These are phyloP conservation scores for Stenocarpella maydis DNA, from an alignment of 2,329 filamentous ascomycete species.

Conservation along the genomic window DNA sequence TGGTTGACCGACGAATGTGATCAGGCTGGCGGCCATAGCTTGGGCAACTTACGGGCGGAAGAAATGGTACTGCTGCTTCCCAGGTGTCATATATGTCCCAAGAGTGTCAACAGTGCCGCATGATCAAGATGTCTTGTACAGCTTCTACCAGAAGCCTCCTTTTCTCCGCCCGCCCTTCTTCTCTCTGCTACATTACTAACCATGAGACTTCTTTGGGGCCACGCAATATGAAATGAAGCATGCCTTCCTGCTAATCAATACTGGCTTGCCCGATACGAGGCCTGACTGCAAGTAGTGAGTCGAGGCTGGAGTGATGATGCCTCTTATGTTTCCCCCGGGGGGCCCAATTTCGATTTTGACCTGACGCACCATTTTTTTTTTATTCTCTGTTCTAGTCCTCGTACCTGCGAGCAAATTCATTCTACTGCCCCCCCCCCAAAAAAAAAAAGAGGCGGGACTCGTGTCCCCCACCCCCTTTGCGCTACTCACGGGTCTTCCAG, in stretches of 20 bases:
- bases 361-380: background rate
- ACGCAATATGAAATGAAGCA: too few relatives aligned
- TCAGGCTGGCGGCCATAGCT: conserved; percentile 11
- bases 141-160: background rate
- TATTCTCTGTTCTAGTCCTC: background rate
- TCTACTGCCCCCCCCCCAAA: too few relatives aligned
- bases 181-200: too few relatives aligned
- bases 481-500: conserved; percentile 24
- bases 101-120: conserved; percentile 19
- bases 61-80: background rate
- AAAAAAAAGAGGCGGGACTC: too few relatives aligned
- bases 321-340: background rate
- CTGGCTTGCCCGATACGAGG: too few relatives aligned
- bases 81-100: background rate
- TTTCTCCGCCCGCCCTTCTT: background rate
- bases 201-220: too few relatives aligned
- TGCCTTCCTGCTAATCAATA: too few relatives aligned
- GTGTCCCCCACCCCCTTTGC: background rate
- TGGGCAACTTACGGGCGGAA: background rate
- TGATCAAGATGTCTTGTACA: background rate
- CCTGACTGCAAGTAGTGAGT: too few relatives aligned
- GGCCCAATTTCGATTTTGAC: background rate
- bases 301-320: background rate
- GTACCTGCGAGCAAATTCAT: background rate
- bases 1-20: conserved; percentile 2